Evolutionary conservation across 352 stramenopile species (phyloP), one percentile per base, ranked within the genome.

Genomic region (Pythium catenulatum): DNA sequence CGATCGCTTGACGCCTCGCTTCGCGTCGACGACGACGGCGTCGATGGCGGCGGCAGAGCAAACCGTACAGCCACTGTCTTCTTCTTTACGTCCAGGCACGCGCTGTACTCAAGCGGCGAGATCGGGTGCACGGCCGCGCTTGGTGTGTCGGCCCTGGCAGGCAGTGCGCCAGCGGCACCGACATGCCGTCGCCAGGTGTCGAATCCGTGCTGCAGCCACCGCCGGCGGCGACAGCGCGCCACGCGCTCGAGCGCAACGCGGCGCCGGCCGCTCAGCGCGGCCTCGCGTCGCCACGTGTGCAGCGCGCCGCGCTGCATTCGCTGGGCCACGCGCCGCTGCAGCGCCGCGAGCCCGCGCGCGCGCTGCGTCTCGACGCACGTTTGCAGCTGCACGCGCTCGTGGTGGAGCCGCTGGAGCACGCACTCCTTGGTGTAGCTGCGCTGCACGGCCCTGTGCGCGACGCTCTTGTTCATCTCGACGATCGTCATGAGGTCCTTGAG

Each of bases 401-500:
- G 39, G 19, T 65, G 69, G 46, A 91, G 61, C 17, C 66, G 72
- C 76, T 88, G 91, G 36, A 93, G 70, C 43, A 89, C 50, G 39
- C 68, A 63, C 27, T 94, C 89, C 48, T 89, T 89, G 2, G 19
- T 86, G 79, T 92, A 90, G 41, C 80, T 91, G 34, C 89, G 92
- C 85, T 92, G 89, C 37, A 94, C 48, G 8, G 86, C 91, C 50
- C 87, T 85, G 79, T 94, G 86, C 1, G 92, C 90, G 8, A 93
- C 91, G 37, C 77, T 89, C 74, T 94, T 94, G 79, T 96, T 96
- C 85, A 96, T 86, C 79, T 94, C 90, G 66, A 96, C 86, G 90
- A 96, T 95, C 50, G 91, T 94, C 79, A 96, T 85, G 70, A 96
- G 77, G 66, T 96, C 93, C 63, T 94, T 94, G 39, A 95, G 86